A percentile compares a stretch with the other conserved stretches of the same genome.
Conservation (phyloP, 2,329 filamentous ascomycete species). For the Apiospora arundinis region DNA sequence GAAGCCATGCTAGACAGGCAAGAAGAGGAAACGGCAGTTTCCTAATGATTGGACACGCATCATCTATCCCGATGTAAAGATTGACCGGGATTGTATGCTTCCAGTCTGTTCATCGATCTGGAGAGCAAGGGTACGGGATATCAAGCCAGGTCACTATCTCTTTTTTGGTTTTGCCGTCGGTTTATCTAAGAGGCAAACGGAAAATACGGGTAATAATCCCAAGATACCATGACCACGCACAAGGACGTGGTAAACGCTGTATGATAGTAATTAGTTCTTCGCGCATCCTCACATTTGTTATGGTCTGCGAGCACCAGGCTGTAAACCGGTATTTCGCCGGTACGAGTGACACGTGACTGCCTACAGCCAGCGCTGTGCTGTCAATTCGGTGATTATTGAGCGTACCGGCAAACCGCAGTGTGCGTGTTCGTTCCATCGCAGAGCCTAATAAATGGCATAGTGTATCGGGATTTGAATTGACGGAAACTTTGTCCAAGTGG, state of each 20-base stretch:
- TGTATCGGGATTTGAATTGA: no score
- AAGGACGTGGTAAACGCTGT: no score
- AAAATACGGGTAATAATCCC: no score
- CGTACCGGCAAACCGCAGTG: neutral
- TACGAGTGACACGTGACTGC: neutral
- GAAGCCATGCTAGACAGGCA: neutral
- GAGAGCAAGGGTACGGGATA: no score
- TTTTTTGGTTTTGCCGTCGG: no score
- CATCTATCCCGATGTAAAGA: neutral
- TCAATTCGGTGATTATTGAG: neutral
- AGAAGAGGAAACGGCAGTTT: neutral
- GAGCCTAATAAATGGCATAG: neutral
- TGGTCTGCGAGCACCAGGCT: neutral
- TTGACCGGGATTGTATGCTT: neutral
- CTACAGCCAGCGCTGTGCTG: neutral
- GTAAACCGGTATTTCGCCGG: neutral
- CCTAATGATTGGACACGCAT: neutral
- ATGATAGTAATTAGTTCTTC: no score
- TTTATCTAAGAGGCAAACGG: no score
- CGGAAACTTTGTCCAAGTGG: no score
- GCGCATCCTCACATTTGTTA: no score
- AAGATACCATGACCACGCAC: no score
- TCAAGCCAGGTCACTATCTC: no score
- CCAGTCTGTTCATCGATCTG: no score
- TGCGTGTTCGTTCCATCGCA: neutral